A percentile compares a stretch with the other conserved stretches of the same genome.
phyloP scores from a whole-genome alignment of 2,329 filamentous ascomycete genomes.

The Dactylellina parvicollis region DNA sequence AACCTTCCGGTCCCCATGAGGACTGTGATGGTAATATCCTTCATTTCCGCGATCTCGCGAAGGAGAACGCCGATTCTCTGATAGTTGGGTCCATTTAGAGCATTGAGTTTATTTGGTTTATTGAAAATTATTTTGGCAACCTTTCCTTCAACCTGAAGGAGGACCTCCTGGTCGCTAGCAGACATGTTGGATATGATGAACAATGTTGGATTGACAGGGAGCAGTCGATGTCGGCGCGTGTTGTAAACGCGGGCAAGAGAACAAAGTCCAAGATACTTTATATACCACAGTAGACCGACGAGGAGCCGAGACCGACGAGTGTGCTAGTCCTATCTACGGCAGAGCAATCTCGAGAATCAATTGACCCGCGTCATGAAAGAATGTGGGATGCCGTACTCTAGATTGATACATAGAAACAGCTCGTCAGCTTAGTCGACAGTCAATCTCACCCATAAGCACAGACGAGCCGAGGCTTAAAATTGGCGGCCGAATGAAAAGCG shows the following conservation, averaged over 20 bases:
- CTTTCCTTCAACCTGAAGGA: conserved; percentile 51
- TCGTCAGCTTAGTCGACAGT: too few relatives aligned
- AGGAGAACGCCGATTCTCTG: conserved; percentile 78
- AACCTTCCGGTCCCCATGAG: conserved; percentile 80
- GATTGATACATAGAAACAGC: not conserved
- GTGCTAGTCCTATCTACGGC: conserved; percentile 18
- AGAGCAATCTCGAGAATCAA: not conserved
- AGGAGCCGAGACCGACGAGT: not conserved
- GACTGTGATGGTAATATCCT: conserved; percentile 85
- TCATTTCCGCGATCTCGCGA: conserved; percentile 78
- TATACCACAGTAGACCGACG: conserved; percentile 3
- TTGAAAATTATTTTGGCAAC: conserved; percentile 87
- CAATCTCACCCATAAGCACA: too few relatives aligned
- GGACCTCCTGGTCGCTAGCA: conserved; percentile 31
- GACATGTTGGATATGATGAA: conserved; percentile 25
- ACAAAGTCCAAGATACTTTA: conserved; percentile 15
- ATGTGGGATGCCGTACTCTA: conserved; percentile 5
- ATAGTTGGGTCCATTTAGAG: conserved; percentile 76
- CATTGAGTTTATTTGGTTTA: conserved; percentile 86
- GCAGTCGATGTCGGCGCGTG: too few relatives aligned
- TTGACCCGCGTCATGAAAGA: conserved; percentile 15
- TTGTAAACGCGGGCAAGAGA: not conserved
- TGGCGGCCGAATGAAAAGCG: conserved; percentile 12
- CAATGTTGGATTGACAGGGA: too few relatives aligned
- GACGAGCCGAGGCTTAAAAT: conserved; percentile 45